Evolutionary conservation across 1,139 yeast genomes (phyloP), one percentile per base, ranked within the genome.

Genomic region (Nadsonia starkeyi-henricii): DNA sequence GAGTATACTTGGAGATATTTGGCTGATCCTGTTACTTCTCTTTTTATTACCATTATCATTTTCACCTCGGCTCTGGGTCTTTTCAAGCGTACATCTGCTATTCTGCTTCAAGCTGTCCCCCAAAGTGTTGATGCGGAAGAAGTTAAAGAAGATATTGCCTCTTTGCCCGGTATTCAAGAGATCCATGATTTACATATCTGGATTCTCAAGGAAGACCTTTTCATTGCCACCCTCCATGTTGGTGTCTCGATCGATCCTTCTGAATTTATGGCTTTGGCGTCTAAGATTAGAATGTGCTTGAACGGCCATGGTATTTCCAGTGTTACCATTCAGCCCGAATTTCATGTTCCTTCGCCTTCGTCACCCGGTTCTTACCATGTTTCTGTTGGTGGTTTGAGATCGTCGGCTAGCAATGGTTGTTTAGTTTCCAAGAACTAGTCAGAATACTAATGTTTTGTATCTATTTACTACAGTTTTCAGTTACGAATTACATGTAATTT

Each of bases 151-250:
- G 85, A 84, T 54, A 81, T 91, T 47, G 69, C 72, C 48, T 73
- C 89, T 26, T 58, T 70, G 7, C 75, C 79, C 1, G 85, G 89
- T 23, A 93, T 91, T 47, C 73, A 78, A 53, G 85, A 93, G 3
- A 79, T 91, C 42, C 98, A 91, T 63, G 98, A 91, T 63, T 80
- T 91, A 72, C 98, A 91, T 63, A 83, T 91, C 52, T 91, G 98
- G 98, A 91, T 88, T 63, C 73, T 91, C 57, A 85, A 89, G 51
- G 98, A 91, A 67, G 85, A 82, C 55, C 75, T 85, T 50, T 74
- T 80, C 57, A 85, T 91, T 61, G 96, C 96, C 1, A 83, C 96
- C 0, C 73, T 91, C 54, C 98, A 91, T 62, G 81, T 89, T 44
- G 85, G 88, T 57, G 73, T 88, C 46, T 72, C 75, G 50, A 73